Evolutionary conservation across 2,329 filamentous ascomycete species (phyloP), one percentile per base, ranked within the genome.

Genomic region (Beauveria asiatica): DNA sequence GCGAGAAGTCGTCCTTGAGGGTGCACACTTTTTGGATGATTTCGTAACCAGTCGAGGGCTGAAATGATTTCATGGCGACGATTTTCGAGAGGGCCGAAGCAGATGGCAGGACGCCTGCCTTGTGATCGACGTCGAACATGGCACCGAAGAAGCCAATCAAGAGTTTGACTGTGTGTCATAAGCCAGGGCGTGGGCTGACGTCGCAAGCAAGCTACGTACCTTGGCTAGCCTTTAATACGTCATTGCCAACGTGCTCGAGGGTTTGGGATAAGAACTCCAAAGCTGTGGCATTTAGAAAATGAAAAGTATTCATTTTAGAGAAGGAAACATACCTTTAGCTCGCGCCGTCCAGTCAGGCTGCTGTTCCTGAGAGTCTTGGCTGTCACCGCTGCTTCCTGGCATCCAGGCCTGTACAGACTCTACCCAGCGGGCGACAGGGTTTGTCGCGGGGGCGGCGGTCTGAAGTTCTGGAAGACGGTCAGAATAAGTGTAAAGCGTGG

Each of bases 121-220:
- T 81, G 70, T 83, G 81, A 63, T 84, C 82, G 57, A 81, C 78
- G 2, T 79, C 79, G 64, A 84, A 84, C 74, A 84, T 81, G 61
- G 80, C 78, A 16, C 79, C 78, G 60, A 85, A 85, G 71, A 84
- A 85, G 41, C 73, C 72, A 27, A 83, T 72, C 9, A 82, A 67
- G 0, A 81, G 68, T 54, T 78, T 76, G 37, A 81, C 73, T 75
- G 53, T 11, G 44, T 33, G 27, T 50, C 30, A 42, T 57, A 19
- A 57, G 45, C 44, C 1, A 48, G 27, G 21, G 30, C 19, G 27
- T 30, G 49, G 37, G 11, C 55, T 46, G 45, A 57, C 13, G 42
- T 57, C 45, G 45, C 55, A 42, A 3, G 48, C 41, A 21, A 8
- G 2, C 23, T 48, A 33, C 57, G 6, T 69, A 80, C 78, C 72